phyloP scores from a whole-genome alignment of 805 yeast species.

The Zygosaccharomyces siamensis region DNA sequence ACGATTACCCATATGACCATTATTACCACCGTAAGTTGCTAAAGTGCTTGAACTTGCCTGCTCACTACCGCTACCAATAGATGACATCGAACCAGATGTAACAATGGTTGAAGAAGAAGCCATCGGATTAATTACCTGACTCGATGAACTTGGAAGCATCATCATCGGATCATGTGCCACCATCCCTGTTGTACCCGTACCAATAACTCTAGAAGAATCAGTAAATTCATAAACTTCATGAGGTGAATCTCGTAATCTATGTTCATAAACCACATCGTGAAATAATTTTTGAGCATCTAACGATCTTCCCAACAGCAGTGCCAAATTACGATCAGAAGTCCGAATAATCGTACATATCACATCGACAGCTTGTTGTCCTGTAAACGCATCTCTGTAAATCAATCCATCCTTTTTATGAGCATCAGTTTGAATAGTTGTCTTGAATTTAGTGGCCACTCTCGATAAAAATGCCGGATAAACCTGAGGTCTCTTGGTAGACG shows the following conservation, averaged over 20 bases:
- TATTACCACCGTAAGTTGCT: conserved; percentile 17
- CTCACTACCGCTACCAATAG: conserved; percentile 27
- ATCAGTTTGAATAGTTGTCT: conserved; percentile 61
- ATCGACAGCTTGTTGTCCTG: conserved; percentile 92
- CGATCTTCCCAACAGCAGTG: conserved; percentile 82
- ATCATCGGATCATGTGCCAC: conserved; percentile 27
- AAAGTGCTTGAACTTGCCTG: conserved; percentile 21
- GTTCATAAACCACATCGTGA: conserved; percentile 94
- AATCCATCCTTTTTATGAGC: conserved; percentile 86
- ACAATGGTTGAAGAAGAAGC: conserved; percentile 13
- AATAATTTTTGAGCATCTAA: conserved; percentile 91
- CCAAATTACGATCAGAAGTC: conserved; percentile 87
- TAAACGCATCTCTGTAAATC: conserved; percentile 86
- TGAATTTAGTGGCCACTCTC: conserved; percentile 73
- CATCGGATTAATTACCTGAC: not conserved
- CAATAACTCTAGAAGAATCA: conserved; percentile 35
- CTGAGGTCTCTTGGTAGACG: conserved; percentile 46
- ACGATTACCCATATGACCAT: conserved; percentile 17
- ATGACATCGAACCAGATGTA: conserved; percentile 19
- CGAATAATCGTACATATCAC: conserved; percentile 78
- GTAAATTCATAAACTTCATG: conserved; percentile 84
- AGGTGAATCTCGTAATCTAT: conserved; percentile 80
- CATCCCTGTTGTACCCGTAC: conserved; percentile 25
- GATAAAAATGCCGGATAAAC: conserved; percentile 90
- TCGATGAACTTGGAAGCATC: conserved; percentile 20